These are phyloP conservation scores for Pseudohalonectria lignicola DNA, from an alignment of 2,329 filamentous ascomycete genomes.

Conservation along the genomic window DNA sequence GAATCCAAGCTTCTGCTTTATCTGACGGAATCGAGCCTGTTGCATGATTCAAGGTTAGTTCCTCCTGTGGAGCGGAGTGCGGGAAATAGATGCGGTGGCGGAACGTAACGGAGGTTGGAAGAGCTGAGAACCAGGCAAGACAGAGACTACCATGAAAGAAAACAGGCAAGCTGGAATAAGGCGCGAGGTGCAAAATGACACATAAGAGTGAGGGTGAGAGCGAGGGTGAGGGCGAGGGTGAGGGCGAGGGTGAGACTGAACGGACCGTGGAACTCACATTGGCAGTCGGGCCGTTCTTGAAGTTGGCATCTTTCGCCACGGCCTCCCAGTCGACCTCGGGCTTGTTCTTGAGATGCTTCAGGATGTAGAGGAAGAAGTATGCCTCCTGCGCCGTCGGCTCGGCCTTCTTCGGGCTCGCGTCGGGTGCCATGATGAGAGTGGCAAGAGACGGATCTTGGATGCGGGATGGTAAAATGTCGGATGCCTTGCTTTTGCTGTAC, in stretches of 20 bases:
- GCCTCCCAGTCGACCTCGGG: constrained; percentile 35
- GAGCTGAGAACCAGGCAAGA: neutral
- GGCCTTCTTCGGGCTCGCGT: constrained; percentile 2
- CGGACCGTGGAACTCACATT: constrained; percentile 19
- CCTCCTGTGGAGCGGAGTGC: neutral
- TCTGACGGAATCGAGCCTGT: constrained; percentile 36
- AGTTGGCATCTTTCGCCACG: constrained; percentile 28
- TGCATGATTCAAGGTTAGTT: neutral
- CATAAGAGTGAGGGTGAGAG: too few species aligned
- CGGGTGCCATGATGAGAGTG: constrained; percentile 1
- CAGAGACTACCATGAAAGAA: neutral
- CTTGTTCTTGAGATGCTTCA: constrained; percentile 29
- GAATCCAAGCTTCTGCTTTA: constrained; percentile 34
- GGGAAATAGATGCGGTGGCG: neutral
- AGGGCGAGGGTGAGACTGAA: neutral
- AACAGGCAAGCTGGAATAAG: too few species aligned
- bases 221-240: too few species aligned
- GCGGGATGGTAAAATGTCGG: too few species aligned
- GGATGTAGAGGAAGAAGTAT: constrained; percentile 31
- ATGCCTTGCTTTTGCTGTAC: too few species aligned
- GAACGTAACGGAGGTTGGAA: too few species aligned
- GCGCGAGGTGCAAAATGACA: too few species aligned
- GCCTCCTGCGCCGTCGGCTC: constrained; percentile 28
- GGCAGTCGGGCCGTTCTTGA: constrained; percentile 34
- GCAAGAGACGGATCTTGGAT: too few species aligned